These are phyloP conservation scores for Kwoniella bestiolae DNA, from an alignment of 768 basidiomycete genomes.

Conservation along the genomic window DNA sequence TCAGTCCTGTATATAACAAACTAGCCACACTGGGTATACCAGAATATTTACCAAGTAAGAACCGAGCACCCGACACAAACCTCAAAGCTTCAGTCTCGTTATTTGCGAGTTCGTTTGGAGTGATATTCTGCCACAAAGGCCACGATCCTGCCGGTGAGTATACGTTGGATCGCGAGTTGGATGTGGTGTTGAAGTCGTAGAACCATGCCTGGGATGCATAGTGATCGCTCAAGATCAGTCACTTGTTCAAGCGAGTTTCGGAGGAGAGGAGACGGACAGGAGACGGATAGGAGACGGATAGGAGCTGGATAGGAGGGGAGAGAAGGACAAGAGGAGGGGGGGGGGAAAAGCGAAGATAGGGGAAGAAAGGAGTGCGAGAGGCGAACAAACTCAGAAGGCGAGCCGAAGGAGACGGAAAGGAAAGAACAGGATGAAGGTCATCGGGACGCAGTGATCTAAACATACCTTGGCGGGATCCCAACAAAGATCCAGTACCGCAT, in stretches of 20 bases:
- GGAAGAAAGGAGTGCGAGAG: no score
- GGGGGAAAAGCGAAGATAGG: no score
- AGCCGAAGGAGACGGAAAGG: no score
- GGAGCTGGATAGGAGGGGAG: no score
- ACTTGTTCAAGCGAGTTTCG: not conserved
- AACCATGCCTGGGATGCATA: conserved; percentile 65
- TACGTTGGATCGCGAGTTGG: conserved; percentile 67
- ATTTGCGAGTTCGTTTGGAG: conserved; percentile 70
- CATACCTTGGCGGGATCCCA: conserved; percentile 69
- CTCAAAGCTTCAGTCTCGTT: conserved; percentile 69
- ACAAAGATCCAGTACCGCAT: conserved; percentile 78
- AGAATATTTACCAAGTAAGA: conserved; percentile 67
- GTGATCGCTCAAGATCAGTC: not conserved
- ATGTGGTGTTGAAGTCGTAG: conserved; percentile 83
- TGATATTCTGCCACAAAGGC: conserved; percentile 83
- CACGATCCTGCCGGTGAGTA: conserved; percentile 71
- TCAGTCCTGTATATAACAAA: conserved; percentile 75
- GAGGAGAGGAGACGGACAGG: no score
- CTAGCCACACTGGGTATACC: conserved; percentile 78
- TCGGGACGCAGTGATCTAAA: conserved; percentile 40
- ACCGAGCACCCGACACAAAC: conserved; percentile 73
- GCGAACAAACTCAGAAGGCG: no score
- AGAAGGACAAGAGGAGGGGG: no score
- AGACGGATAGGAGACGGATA: no score
- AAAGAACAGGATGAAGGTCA: no score